Conservation (phyloP, 1,139 yeast species). For the Casaregolazyma suthepensis region DNA sequence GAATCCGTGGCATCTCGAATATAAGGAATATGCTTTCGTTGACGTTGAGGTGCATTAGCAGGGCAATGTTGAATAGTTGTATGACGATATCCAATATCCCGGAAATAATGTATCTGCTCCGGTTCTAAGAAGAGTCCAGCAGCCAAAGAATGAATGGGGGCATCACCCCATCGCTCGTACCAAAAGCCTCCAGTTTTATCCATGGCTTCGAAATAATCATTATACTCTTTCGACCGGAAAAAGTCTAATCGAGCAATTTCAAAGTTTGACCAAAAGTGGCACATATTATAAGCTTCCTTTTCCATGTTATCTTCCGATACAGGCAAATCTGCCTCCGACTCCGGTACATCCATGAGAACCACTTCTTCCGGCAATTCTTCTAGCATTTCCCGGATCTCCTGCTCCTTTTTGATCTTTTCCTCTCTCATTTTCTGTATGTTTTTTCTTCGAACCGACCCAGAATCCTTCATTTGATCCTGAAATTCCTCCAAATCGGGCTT, state of each 20-base stretch:
- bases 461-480: slow-evolving; percentile 16
- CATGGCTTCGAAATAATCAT: slow-evolving; percentile 56
- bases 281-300: slow-evolving; percentile 64
- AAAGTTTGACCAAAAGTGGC: slow-evolving; percentile 93
- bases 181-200: slow-evolving; percentile 77
- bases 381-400: slow-evolving; percentile 15
- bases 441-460: slow-evolving; percentile 20
- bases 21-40: slow-evolving; percentile 30
- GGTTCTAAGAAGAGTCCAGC: slow-evolving; percentile 64
- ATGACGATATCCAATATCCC: slow-evolving; percentile 86
- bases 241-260: slow-evolving; percentile 79
- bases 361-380: slow-evolving; percentile 20
- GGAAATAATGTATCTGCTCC: slow-evolving; percentile 73
- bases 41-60: slow-evolving; percentile 43
- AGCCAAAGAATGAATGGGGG: slow-evolving; percentile 84
- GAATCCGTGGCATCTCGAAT: slow-evolving; percentile 25
- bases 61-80: slow-evolving; percentile 82
- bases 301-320: slow-evolving; percentile 36
- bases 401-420: slow-evolving; percentile 22
- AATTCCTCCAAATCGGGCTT: slow-evolving; percentile 20
- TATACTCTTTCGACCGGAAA: slow-evolving; percentile 58
- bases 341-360: slow-evolving; percentile 13
- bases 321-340: slow-evolving; percentile 12
- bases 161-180: slow-evolving; percentile 93
- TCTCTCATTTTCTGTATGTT: slow-evolving; percentile 27